Evolutionary conservation across 148 eudicot species (phyloP).

Genomic region (Oxyria digyna): DNA sequence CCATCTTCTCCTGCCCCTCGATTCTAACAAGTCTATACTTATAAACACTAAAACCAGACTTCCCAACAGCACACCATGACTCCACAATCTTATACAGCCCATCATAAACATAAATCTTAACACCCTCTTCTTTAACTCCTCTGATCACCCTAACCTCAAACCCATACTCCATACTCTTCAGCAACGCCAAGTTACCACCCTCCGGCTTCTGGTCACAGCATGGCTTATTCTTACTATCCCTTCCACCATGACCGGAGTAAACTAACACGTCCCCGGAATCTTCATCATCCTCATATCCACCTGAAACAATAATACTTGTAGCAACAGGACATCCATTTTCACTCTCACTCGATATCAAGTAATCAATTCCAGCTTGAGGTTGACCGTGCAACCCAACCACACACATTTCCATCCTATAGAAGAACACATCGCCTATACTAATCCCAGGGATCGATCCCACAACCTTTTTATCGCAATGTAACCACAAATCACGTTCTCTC

Average conservation of each 20-base stretch:
- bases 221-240: constrained; percentile 46
- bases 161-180: constrained; percentile 85
- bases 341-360: constrained; percentile 53
- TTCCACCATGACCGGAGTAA: constrained; percentile 91
- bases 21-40: constrained; percentile 64
- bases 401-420: constrained; percentile 73
- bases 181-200: constrained; percentile 70
- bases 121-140: constrained; percentile 59
- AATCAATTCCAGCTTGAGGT: constrained; percentile 83
- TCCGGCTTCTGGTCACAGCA: constrained; percentile 61
- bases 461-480: constrained; percentile 64
- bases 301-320: constrained; percentile 75
- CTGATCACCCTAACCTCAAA: constrained; percentile 87
- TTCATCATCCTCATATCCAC: constrained; percentile 91
- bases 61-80: constrained; percentile 80
- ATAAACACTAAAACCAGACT: constrained; percentile 86
- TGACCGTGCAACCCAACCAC: constrained; percentile 86
- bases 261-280: constrained; percentile 69
- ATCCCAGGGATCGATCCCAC: constrained; percentile 86
- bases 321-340: constrained; percentile 89
- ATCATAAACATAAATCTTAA: constrained; percentile 85
- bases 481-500: constrained; percentile 60
- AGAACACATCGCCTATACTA: constrained; percentile 67
- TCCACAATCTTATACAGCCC: constrained; percentile 66
- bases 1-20: constrained; percentile 80